Evolutionary conservation across 805 yeast species (phyloP), one percentile per base, ranked within the genome.

Genomic region (Komagataella pastoris): DNA sequence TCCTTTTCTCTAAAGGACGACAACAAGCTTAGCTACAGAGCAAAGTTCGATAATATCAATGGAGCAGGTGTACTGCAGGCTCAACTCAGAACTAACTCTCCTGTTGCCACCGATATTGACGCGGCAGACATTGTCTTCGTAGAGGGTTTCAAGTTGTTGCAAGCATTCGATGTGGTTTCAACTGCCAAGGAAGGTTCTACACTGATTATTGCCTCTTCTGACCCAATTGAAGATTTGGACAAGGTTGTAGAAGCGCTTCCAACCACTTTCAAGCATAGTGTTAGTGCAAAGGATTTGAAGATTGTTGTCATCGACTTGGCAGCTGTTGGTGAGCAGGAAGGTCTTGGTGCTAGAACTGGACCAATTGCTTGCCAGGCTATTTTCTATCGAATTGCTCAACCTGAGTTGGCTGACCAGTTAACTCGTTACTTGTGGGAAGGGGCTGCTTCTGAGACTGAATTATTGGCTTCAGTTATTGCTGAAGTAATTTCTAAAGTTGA

Each of bases 401-500:
- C 88, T 14, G 75, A 74, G 45, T 72, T 80, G 47, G 76, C 75
- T 40, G 65, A 64, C 48, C 83, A 81, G 49, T 74, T 85, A 56
- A 88, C 86, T 54, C 81, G 87, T 66, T 83, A 83, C 64, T 78
- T 88, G 58, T 79, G 84, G 67, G 87, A 83, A 63, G 82, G 93
- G 14, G 84, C 85, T 55, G 93, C 95, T 50, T 76, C 84, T 50
- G 88, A 83, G 56, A 85, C 88, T 54, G 96, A 89, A 69, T 70
- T 84, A 54, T 74, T 88, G 56, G 86, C 85, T 40, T 80, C 84
- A 40, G 88, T 82, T 48, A 72, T 84, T 61, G 80, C 83, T 53
- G 78, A 79, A 53, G 75, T 81, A 50, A 76, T 87, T 52, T 81
- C 80, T 49, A 79, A 81, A 54, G 76, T 77, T 17, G 72, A 74